Base-by-base conservation (phyloP, 768 basidiomycete species). In the Leccinum incarnatum region DNA sequence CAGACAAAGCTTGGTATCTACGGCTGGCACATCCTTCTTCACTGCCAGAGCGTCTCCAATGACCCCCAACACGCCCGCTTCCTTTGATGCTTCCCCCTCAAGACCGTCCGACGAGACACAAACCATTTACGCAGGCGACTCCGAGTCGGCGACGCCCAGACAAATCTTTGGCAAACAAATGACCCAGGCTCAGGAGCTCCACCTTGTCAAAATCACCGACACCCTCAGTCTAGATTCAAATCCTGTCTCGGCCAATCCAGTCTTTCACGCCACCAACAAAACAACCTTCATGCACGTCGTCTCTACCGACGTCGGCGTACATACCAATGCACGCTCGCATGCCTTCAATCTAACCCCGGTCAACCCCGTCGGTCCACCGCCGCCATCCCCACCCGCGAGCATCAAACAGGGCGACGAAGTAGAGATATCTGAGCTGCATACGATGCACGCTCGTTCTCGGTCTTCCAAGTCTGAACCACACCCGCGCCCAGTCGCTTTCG, bases 141-240 rank as follows among this genome's bases (percentile, higher is more conserved):
- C 59, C 8, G 64, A 62, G 51, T 53, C 53, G 34, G 53, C 69
- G n/a, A 78, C 77, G 32, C 72, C 77, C 11, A 55, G 75, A 27
- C 76, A 75, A 50, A 61, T 65, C 14, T 65, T 75, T 32, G 67
- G 68, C 0, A 72, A 63, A 56, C 67, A 59, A 51, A 58, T 59
- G n/a, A 46, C 59, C 17, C 67, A 67, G 23, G 56, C 78, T 15
- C 79, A 83, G 63, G 82, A 84, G 60, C 69, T 83, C 15, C 83
- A 83, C 62, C 76, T 85, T 53, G 70, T 85, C 55, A 81, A 81
- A 65, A 79, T 86, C 51, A 79, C 82, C 30, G 81, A 86, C 66
- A 66, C 67, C 12, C 75, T 83, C 56, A 69, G 77, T 58, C 65
- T 82, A 57, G 77, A 78, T 57, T 54, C 78, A 10, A 75, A 76